Base-by-base conservation (phyloP, 2,329 filamentous ascomycete genomes). In the Xylariomycetidae sp. region DNA sequence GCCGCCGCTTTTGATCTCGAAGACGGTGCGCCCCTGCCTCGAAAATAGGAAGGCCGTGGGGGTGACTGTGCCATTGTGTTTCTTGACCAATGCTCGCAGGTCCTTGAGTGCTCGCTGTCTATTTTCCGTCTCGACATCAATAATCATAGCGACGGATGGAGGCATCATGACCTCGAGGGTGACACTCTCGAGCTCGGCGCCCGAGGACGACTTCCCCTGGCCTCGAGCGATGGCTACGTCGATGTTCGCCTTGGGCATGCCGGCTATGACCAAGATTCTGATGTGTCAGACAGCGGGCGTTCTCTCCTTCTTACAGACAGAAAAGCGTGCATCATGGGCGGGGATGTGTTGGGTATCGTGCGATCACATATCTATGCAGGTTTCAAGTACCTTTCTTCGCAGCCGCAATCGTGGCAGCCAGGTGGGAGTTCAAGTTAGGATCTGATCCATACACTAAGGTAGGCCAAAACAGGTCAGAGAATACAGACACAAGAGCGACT, bases 181-280 rank as follows among this genome's bases (percentile, higher is more conserved):
- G 32, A 92, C 60, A 20, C 66, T 69, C 56, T 96, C 89, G n/a
- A 97, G 76, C 11, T 78, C 71, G 12, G 76, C 74, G 33, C 92
- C 92, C 5, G 74, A 75, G 2, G 79, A 63, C 16, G 88, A 89
- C 44, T 82, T 75, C 26, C 92, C 90, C 57, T 96, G 89, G 2
- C 92, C 92, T 29, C 88, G 81, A 11, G 88, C 85, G 45, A 98
- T 82, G 34, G 92, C 88, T 11, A 72, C 72, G 59, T 97, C 89
- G 48, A 97, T 94, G 3, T 78, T 72, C 14, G 78, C 68, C 62
- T 96, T 96, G 2, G 89, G 86, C 30, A 95, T 82, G 45, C 84
- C 85, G 39, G 79, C 82, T 74, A 36, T n/a, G n/a, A n/a, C n/a
- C 18, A 27, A 15, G 19, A 23, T 23, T 23, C 8, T n/a, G 20